Conservation (phyloP, 768 basidiomycete genomes). For the Calocybe gangraenosa region DNA sequence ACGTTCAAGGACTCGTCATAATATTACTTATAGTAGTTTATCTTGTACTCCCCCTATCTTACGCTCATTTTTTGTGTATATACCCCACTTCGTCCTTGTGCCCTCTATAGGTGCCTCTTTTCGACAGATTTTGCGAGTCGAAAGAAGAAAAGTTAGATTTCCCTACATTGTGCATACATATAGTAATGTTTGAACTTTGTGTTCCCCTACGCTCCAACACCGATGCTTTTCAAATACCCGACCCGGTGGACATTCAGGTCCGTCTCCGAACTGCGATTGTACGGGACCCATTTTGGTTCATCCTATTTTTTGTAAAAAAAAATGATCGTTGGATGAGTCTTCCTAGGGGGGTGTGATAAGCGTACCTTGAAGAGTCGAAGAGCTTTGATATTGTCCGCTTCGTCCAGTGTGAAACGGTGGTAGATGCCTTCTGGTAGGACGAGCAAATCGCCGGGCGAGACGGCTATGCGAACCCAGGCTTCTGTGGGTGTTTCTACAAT, state of each 20-base stretch:
- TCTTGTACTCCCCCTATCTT: no score
- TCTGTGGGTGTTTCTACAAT: constrained; percentile 61
- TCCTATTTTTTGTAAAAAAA: constrained; percentile 48
- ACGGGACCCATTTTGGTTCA: constrained; percentile 86
- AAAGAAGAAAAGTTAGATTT: no score
- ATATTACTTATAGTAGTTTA: no score
- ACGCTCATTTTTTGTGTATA: no score
- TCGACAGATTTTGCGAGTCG: no score
- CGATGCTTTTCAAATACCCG: constrained; percentile 53
- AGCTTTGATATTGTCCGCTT: constrained; percentile 65
- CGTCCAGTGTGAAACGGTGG: constrained; percentile 91
- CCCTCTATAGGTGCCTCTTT: no score
- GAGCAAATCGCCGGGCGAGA: constrained; percentile 77
- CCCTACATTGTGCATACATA: no score
- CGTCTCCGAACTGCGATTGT: constrained; percentile 59
- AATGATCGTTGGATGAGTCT: no score
- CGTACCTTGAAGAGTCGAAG: constrained; percentile 81
- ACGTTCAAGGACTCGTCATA: no score
- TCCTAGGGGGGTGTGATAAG: background rate
- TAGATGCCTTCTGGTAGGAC: constrained; percentile 90
- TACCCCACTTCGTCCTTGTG: no score
- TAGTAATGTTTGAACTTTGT: no score
- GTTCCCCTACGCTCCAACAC: constrained; percentile 40
- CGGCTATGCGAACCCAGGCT: constrained; percentile 77
- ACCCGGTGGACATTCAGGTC: constrained; percentile 62